Evolutionary conservation across 1,284 basidiomycete genomes (phyloP).

Genomic region (Leccinum ambiguum): DNA sequence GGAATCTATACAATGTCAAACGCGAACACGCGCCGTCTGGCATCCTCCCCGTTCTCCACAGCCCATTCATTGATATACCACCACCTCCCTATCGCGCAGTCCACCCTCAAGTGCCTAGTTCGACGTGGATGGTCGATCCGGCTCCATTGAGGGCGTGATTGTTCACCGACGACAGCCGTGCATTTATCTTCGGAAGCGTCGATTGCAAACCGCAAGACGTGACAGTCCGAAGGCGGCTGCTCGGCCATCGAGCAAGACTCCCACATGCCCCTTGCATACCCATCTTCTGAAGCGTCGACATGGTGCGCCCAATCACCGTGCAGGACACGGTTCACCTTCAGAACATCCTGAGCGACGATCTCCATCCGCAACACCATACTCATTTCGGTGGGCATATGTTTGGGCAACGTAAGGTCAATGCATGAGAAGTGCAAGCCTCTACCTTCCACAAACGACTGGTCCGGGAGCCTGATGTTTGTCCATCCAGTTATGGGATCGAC

Average conservation of each 20-base stretch:
- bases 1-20: not conserved
- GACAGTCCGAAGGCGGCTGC: not conserved
- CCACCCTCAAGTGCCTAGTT: not conserved
- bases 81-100: slow-evolving; percentile 1
- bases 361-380: not conserved
- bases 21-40: not conserved
- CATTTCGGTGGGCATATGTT: not conserved
- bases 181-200: slow-evolving; percentile 2
- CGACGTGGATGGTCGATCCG: not conserved
- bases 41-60: not conserved
- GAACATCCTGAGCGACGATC: not conserved
- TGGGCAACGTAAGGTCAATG: not conserved
- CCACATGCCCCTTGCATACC: not conserved
- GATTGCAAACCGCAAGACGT: not conserved
- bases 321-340: not conserved
- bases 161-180: not conserved
- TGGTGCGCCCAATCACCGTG: not conserved
- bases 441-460: not conserved
- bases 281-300: not conserved
- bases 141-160: not conserved
- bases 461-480: not conserved
- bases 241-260: not conserved
- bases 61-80: not conserved
- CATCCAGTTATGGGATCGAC: not conserved
- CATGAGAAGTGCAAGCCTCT: not conserved